Evolutionary conservation across 2,329 filamentous ascomycete genomes (phyloP).

Genomic region (Proliferodiscus dingleyae): DNA sequence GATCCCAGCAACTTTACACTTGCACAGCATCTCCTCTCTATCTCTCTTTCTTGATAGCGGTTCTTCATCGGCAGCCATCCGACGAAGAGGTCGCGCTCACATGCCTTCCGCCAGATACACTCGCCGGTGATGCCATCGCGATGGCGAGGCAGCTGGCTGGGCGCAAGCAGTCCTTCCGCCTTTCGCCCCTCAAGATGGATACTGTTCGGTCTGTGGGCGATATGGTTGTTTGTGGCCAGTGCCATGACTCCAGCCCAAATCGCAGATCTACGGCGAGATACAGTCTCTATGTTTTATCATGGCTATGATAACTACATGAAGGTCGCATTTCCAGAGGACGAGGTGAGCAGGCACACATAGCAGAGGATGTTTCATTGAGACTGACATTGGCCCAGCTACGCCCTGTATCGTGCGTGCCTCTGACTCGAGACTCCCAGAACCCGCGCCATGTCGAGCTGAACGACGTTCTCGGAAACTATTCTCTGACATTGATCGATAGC

Average conservation of each 20-base stretch:
- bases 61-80: constrained; percentile 10
- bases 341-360: constrained; percentile 45
- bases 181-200: constrained; percentile 23
- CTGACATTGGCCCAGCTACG: constrained; percentile 53
- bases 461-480: constrained; percentile 96
- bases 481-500: constrained; percentile 90
- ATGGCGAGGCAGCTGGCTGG: constrained; percentile 26
- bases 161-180: constrained; percentile 18
- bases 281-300: constrained; percentile 87
- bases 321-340: constrained; percentile 92
- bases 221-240: constrained; percentile 24
- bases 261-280: constrained; percentile 52
- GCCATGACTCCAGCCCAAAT: constrained; percentile 53
- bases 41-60: background rate
- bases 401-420: constrained; percentile 75
- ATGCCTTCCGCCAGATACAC: constrained; percentile 29
- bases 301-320: constrained; percentile 93
- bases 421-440: constrained; percentile 78
- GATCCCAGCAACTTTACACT: too few relatives aligned
- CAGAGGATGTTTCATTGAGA: background rate
- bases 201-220: constrained; percentile 16
- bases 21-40: too few relatives aligned
- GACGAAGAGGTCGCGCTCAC: too few relatives aligned
- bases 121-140: constrained; percentile 33
- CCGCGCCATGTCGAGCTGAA: constrained; percentile 81